Evolutionary conservation across 2,329 filamentous ascomycete genomes (phyloP).

Genomic region (Pleurostoma richardsiae): DNA sequence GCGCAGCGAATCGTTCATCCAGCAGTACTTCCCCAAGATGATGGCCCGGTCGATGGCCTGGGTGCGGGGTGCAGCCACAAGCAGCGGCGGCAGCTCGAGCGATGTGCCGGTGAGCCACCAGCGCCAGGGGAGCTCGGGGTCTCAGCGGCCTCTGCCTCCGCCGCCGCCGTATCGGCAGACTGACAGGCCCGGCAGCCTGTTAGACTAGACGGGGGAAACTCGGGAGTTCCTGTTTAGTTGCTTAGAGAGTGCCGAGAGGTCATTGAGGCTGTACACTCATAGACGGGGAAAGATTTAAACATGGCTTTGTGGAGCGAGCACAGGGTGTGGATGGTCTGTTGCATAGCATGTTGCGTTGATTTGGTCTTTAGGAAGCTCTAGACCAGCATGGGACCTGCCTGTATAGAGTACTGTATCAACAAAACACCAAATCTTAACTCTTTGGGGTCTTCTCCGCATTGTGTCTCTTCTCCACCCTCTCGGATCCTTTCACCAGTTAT

Average conservation of each 20-base stretch:
- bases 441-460: too few relatives aligned
- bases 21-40: constrained; percentile 71
- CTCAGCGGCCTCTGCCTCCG: constrained; percentile 4
- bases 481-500: too few relatives aligned
- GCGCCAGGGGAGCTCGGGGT: background rate
- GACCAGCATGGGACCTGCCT: too few relatives aligned
- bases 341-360: too few relatives aligned
- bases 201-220: background rate
- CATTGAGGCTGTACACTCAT: too few relatives aligned
- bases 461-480: too few relatives aligned
- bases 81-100: background rate
- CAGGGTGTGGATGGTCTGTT: too few relatives aligned
- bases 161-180: constrained; percentile 7
- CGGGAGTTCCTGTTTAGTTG: background rate
- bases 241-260: background rate
- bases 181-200: background rate
- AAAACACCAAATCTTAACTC: too few relatives aligned
- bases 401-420: too few relatives aligned
- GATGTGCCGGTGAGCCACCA: background rate
- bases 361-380: too few relatives aligned
- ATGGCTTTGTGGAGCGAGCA: too few relatives aligned
- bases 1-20: constrained; percentile 66
- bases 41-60: constrained; percentile 45
- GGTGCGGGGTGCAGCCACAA: constrained; percentile 9
- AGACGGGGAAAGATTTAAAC: too few relatives aligned